Evolutionary conservation across 768 basidiomycete species (phyloP).

Genomic region (Arthromyces matolae): DNA sequence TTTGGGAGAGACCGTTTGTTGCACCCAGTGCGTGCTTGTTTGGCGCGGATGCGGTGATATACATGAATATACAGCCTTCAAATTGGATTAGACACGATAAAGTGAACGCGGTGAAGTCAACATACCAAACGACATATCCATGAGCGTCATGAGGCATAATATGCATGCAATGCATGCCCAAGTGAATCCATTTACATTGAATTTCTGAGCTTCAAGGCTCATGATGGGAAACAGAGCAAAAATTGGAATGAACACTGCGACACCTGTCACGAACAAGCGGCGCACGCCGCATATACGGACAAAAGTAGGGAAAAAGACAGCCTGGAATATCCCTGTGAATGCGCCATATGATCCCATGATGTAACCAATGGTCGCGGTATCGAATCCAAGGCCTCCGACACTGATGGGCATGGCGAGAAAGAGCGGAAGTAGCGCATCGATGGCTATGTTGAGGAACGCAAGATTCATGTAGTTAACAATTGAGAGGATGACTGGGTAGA

Average conservation of each 20-base stretch:
- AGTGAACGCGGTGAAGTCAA: background rate
- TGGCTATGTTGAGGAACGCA: conserved; percentile 54
- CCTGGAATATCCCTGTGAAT: conserved; percentile 35
- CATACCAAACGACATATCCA: conserved; percentile 41
- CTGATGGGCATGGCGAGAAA: conserved; percentile 64
- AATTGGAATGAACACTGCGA: conserved; percentile 32
- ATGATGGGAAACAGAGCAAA: conserved; percentile 41
- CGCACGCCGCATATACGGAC: conserved; percentile 38
- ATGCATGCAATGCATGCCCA: conserved; percentile 32
- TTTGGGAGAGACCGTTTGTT: conserved; percentile 48
- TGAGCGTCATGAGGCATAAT: conserved; percentile 26
- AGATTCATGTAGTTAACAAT: conserved; percentile 65
- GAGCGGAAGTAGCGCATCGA: conserved; percentile 54
- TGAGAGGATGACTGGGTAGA: conserved; percentile 56
- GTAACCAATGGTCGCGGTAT: conserved; percentile 58
- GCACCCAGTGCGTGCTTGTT: conserved; percentile 48
- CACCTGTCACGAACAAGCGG: conserved; percentile 32
- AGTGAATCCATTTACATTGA: conserved; percentile 28
- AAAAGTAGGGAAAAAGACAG: conserved; percentile 33
- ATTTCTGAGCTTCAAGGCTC: conserved; percentile 31
- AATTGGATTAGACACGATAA: background rate
- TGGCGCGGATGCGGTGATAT: conserved; percentile 46
- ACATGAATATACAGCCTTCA: conserved; percentile 48
- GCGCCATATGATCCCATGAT: conserved; percentile 44
- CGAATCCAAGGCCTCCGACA: conserved; percentile 63